These are phyloP conservation scores for Xylariales sp. DNA, from an alignment of 2,329 filamentous ascomycete genomes.

Conservation along the genomic window DNA sequence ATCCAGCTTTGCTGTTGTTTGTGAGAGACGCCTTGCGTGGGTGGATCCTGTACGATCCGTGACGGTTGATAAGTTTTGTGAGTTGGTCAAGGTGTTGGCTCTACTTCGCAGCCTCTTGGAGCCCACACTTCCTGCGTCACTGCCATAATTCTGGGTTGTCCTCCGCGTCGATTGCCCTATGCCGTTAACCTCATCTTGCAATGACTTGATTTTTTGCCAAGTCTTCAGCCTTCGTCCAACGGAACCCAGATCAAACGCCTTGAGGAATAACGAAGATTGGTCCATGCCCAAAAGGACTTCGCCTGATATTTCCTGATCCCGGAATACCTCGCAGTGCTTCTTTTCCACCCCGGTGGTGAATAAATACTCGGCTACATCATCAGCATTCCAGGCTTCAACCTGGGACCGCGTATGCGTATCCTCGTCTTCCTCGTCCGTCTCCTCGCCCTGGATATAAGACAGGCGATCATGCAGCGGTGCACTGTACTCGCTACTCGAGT, in stretches of 20 bases:
- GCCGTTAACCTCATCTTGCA: constrained; percentile 80
- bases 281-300: constrained; percentile 94
- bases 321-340: constrained; percentile 88
- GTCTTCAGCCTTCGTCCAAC: constrained; percentile 87
- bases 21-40: constrained; percentile 45
- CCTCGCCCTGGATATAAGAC: constrained; percentile 90
- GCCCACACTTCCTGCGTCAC: constrained; percentile 55
- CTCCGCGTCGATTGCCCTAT: constrained; percentile 34
- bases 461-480: constrained; percentile 69
- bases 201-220: constrained; percentile 90
- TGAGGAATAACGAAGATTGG: constrained; percentile 90
- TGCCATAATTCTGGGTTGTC: constrained; percentile 53
- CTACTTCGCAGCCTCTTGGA: constrained; percentile 46
- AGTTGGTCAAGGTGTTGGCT: constrained; percentile 52
- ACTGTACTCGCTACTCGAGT: constrained; percentile 89
- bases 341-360: constrained; percentile 81
- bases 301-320: constrained; percentile 92
- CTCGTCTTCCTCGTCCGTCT: constrained; percentile 90
- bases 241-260: constrained; percentile 88
- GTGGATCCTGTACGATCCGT: constrained; percentile 42
- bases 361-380: constrained; percentile 83
- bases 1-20: constrained; percentile 48
- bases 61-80: constrained; percentile 36
- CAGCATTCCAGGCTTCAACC: constrained; percentile 74
- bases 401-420: constrained; percentile 62